Evolutionary conservation across 495 filamentous ascomycete genomes (phyloP).

Genomic region (Penicillium diatomitis): DNA sequence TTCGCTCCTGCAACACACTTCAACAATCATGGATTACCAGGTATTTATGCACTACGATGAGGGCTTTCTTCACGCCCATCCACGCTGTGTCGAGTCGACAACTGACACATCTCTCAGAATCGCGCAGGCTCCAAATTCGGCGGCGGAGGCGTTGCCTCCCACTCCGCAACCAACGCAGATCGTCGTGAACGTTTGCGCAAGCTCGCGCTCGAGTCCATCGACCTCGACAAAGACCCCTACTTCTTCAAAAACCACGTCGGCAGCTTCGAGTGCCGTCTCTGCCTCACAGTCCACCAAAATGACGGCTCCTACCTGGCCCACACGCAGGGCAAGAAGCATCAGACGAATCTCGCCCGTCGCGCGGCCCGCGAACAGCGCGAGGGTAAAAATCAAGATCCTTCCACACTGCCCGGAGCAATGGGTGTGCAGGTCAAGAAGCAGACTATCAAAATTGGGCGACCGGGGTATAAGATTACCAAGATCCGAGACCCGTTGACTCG

Average conservation of each 20-base stretch:
- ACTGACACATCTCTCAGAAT: conserved; percentile 48
- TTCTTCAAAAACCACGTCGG: conserved; percentile 99
- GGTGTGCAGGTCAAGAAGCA: conserved; percentile 81
- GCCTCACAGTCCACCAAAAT: conserved; percentile 98
- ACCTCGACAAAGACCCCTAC: conserved; percentile 98
- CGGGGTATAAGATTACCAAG: conserved; percentile 98
- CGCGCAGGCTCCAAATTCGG: conserved; percentile 97
- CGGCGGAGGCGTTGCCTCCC: conserved; percentile 90
- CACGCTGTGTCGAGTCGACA: too few relatives aligned
- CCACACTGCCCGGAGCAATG: conserved; percentile 57
- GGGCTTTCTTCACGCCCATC: too few relatives aligned
- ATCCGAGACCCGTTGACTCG: conserved; percentile 81
- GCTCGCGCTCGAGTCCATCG: conserved; percentile 96
- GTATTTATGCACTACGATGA: conserved; percentile 19
- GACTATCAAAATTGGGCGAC: conserved; percentile 92
- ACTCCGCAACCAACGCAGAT: conserved; percentile 90
- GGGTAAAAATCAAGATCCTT: conserved; percentile 63
- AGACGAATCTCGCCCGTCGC: conserved; percentile 95
- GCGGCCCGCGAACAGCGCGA: conserved; percentile 92
- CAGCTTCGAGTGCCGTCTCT: conserved; percentile 95
- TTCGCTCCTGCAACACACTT: conserved; percentile 2
- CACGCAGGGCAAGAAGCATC: conserved; percentile 97
- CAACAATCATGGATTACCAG: conserved; percentile 50
- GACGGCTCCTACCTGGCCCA: conserved; percentile 98
- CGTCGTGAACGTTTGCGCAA: conserved; percentile 94